Conservation (phyloP, 2,329 filamentous ascomycete species). For the Phoma sp. region DNA sequence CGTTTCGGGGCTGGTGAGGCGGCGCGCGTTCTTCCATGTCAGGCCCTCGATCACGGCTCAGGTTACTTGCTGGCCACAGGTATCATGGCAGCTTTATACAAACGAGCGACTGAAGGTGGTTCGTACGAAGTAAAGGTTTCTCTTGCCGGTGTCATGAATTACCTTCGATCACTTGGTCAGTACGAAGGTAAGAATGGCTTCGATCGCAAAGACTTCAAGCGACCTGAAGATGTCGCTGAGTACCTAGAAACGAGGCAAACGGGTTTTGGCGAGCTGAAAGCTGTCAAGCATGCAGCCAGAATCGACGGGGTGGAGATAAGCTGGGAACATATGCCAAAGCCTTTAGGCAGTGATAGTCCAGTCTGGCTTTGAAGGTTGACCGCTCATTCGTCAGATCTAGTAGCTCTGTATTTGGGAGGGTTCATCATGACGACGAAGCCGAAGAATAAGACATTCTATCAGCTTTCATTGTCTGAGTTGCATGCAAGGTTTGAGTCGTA, state of each 20-base stretch:
- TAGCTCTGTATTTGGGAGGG: neutral
- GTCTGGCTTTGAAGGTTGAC: conserved; percentile 40
- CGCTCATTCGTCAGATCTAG: neutral
- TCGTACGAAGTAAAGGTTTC: conserved; percentile 62
- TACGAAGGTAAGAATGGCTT: conserved; percentile 55
- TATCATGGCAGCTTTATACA: conserved; percentile 59
- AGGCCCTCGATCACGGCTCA: conserved; percentile 62
- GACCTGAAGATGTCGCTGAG: conserved; percentile 36
- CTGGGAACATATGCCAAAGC: conserved; percentile 60
- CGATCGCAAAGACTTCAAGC: conserved; percentile 40
- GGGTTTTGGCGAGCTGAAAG: conserved; percentile 55
- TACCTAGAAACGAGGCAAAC: conserved; percentile 55
- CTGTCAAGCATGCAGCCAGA: conserved; percentile 56
- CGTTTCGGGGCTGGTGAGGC: conserved; percentile 49
- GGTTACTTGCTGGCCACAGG: conserved; percentile 63
- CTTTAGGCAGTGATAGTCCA: conserved; percentile 55
- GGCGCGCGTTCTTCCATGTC: conserved; percentile 57
- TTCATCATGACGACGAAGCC: too few species aligned
- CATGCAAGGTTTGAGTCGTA: too few species aligned
- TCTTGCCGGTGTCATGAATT: conserved; percentile 62
- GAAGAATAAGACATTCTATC: too few species aligned
- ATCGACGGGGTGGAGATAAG: conserved; percentile 56
- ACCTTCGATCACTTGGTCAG: conserved; percentile 62
- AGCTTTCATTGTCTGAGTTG: neutral
- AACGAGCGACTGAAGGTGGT: conserved; percentile 53